Evolutionary conservation across 2,329 filamentous ascomycete species (phyloP).

Genomic region (Chrysoporthe cubensis): DNA sequence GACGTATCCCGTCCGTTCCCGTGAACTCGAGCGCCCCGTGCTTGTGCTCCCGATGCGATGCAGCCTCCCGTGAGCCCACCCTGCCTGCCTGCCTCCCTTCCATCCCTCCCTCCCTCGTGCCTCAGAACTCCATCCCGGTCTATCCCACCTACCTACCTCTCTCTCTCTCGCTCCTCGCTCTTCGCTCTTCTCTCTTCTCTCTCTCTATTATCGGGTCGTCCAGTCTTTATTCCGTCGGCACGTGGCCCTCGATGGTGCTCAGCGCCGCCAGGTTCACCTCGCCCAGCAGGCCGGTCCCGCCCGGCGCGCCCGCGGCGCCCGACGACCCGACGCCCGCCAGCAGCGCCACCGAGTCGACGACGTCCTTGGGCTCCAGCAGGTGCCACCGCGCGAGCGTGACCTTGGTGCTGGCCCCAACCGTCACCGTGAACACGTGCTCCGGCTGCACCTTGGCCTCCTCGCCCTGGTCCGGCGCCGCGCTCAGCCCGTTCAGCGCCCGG

Average conservation of each 20-base stretch:
- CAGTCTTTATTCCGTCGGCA: conserved; percentile 40
- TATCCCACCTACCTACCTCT: not conserved
- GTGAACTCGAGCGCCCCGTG: not conserved
- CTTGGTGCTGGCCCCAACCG: conserved; percentile 89
- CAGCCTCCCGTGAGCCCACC: too few species aligned
- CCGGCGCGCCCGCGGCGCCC: conserved; percentile 34
- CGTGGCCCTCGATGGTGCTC: conserved; percentile 56
- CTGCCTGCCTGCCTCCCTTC: not conserved
- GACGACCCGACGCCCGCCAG: conserved; percentile 51
- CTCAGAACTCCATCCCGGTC: not conserved
- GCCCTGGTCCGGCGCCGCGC: conserved; percentile 49
- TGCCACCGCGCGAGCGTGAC: conserved; percentile 91
- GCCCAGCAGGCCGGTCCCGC: conserved; percentile 45
- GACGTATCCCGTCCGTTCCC: not conserved
- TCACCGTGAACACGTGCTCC: conserved; percentile 84
- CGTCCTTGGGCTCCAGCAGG: conserved; percentile 83
- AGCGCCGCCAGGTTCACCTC: conserved; percentile 61
- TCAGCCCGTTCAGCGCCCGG: conserved; percentile 71
- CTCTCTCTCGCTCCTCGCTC: not conserved
- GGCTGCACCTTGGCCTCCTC: conserved; percentile 62
- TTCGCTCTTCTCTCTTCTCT: not conserved
- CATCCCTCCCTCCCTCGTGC: too few species aligned
- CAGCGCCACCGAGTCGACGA: conserved; percentile 70
- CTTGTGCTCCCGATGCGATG: not conserved
- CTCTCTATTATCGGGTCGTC: not conserved